Evolutionary conservation across 257 asterid genomes (phyloP), one percentile per base, ranked within the genome.

Genomic region (Lycium barbarum): DNA sequence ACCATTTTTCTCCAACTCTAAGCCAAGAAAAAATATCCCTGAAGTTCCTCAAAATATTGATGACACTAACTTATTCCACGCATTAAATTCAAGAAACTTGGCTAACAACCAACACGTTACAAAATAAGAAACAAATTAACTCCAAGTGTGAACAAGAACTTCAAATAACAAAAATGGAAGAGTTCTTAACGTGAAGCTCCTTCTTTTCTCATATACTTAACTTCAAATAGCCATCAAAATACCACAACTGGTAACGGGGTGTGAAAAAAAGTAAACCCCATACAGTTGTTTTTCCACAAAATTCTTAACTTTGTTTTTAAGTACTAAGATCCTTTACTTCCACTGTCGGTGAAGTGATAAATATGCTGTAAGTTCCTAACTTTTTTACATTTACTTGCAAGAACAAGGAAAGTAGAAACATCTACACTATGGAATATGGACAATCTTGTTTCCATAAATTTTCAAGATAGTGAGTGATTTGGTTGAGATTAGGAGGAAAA

Each of bases 281-380:
- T 26, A 78, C 58, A 66, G 63, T 43, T 62, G 83, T 84, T 80
- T 78, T 70, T 83, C 86, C 53, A 49, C 5, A 49, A 81, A 86
- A 89, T 91, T 87, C 99, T 68, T 92, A 90, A 43, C 97, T 90
- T 87, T 81, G 68, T 20, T 62, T 88, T 70, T 90, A 91, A 88
- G 94, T 83, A 91, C 94, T 83, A 84, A 84, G 88, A 88, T 94
- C 79, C 89, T 90, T 95, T 93, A 40, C 92, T 92, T 92, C 83
- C 87, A 86, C 83, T 67, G 85, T 83, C 76, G 89, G 90, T 73
- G 80, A 35, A 61, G 36, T 58, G 51, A 81, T 63, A 63, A 73
- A 53, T 54, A 84, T 54, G 65, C 54, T 79, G 45, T 47, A 20
- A 73, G 47, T 58, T 45, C 40, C 80, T 26, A 11, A 73, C 12